Evolutionary conservation across 2,329 filamentous ascomycete species (phyloP).

Genomic region (Xylariomycetidae sp.): DNA sequence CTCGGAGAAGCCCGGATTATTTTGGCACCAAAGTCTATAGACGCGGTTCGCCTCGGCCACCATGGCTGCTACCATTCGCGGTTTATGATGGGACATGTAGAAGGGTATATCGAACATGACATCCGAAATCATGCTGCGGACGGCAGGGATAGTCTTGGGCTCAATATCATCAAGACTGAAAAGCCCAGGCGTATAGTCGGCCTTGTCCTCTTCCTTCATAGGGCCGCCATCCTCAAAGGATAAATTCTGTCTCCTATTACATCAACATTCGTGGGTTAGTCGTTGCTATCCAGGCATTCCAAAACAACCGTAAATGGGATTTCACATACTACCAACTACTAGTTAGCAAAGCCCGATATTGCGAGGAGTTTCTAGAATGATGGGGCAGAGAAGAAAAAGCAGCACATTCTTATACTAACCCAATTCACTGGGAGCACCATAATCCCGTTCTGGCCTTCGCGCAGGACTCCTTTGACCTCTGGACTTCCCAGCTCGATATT

Average conservation of each 20-base stretch:
- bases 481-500: constrained; percentile 77
- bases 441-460: constrained; percentile 76
- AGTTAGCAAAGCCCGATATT: no score
- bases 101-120: constrained; percentile 99
- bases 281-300: no score
- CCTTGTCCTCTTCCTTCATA: constrained; percentile 49
- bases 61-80: constrained; percentile 88
- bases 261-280: no score
- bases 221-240: constrained; percentile 78
- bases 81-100: constrained; percentile 93
- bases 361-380: no score
- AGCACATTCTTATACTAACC: no score
- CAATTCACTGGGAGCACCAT: constrained; percentile 96
- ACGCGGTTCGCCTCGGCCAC: constrained; percentile 89
- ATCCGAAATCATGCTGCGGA: constrained; percentile 92
- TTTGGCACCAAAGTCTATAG: constrained; percentile 90
- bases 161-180: constrained; percentile 81
- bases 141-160: constrained; percentile 80
- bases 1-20: constrained; percentile 81
- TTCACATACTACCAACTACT: no score
- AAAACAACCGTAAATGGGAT: no score
- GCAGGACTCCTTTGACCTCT: constrained; percentile 68
- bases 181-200: constrained; percentile 53
- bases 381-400: no score
- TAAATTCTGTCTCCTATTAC: constrained; percentile 76